These are phyloP conservation scores for Citrus glauca DNA, from an alignment of 345 rosid genomes.

Conservation along the genomic window DNA sequence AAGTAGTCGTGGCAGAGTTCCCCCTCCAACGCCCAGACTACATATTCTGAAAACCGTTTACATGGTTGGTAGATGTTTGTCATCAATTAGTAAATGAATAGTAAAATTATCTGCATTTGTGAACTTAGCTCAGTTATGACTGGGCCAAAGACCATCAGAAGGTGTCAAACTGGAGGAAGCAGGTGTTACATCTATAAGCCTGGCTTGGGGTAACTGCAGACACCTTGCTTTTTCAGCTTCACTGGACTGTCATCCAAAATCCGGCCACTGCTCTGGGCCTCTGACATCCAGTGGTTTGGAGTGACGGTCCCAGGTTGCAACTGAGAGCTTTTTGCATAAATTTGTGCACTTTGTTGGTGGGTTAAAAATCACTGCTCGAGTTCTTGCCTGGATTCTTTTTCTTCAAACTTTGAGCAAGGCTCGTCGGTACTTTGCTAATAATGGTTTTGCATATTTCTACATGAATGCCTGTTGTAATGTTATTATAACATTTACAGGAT, in stretches of 20 bases:
- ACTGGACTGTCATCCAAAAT: neutral
- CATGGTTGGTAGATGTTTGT: neutral
- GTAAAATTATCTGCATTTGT: neutral
- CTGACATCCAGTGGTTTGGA: neutral
- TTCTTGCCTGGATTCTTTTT: neutral
- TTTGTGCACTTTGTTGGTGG: neutral
- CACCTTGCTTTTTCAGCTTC: neutral
- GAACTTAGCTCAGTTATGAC: neutral
- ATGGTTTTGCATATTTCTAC: neutral
- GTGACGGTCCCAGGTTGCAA: neutral
- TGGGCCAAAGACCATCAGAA: neutral
- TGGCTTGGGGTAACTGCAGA: neutral
- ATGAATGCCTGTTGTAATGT: neutral
- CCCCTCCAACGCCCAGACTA: constrained; percentile 61
- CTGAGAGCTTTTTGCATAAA: neutral
- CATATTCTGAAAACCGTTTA: constrained; percentile 42
- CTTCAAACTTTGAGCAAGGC: neutral
- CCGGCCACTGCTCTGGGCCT: too few relatives aligned
- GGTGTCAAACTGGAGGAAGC: too few relatives aligned
- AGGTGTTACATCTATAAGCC: neutral
- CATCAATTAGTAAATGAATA: neutral
- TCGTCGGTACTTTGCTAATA: too few relatives aligned
- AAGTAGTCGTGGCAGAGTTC: constrained; percentile 58
- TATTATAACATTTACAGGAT: too few relatives aligned
- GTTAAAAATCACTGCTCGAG: neutral